Percentiles rank a stretch among this genome's conserved stretches.
Conservation (phyloP, 805 yeast genomes). For the Jamesozyma rosinii region DNA sequence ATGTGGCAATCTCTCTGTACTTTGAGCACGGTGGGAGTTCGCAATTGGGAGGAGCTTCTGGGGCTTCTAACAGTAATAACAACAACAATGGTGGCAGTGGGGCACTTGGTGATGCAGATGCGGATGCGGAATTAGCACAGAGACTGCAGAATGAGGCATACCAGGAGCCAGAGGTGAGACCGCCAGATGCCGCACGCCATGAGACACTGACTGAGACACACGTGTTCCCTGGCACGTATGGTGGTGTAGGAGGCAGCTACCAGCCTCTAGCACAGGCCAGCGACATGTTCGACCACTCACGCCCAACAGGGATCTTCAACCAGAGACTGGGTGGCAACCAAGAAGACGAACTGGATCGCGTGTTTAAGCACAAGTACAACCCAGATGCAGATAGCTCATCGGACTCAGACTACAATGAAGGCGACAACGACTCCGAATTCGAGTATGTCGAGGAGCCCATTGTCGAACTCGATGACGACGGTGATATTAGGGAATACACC, state of each 20-base stretch:
- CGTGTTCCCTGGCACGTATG: constrained; percentile 31
- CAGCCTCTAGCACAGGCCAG: constrained; percentile 17
- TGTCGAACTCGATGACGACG: constrained; percentile 30
- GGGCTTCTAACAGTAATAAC: neutral
- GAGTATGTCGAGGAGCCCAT: constrained; percentile 29
- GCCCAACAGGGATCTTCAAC: constrained; percentile 32
- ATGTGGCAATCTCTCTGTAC: constrained; percentile 74
- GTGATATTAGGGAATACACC: constrained; percentile 29
- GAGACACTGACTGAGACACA: constrained; percentile 53
- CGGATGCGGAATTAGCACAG: constrained; percentile 49
- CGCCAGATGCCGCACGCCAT: constrained; percentile 57
- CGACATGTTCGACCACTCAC: constrained; percentile 29
- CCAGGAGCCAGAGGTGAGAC: constrained; percentile 45
- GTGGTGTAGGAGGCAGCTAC: constrained; percentile 33
- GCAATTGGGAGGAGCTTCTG: constrained; percentile 4
- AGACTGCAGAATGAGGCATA: constrained; percentile 58
- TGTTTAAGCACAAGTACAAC: constrained; percentile 12
- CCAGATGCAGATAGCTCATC: constrained; percentile 32
- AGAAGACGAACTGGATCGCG: constrained; percentile 4
- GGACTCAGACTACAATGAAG: constrained; percentile 33
- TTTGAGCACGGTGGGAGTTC: constrained; percentile 53
- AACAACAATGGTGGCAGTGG: constrained; percentile 5
- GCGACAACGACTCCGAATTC: constrained; percentile 13
- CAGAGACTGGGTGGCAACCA: constrained; percentile 24
- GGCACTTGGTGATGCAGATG: constrained; percentile 2